These are phyloP conservation scores for Polyporus tsugae DNA, from an alignment of 1,284 basidiomycete genomes.

Conservation along the genomic window DNA sequence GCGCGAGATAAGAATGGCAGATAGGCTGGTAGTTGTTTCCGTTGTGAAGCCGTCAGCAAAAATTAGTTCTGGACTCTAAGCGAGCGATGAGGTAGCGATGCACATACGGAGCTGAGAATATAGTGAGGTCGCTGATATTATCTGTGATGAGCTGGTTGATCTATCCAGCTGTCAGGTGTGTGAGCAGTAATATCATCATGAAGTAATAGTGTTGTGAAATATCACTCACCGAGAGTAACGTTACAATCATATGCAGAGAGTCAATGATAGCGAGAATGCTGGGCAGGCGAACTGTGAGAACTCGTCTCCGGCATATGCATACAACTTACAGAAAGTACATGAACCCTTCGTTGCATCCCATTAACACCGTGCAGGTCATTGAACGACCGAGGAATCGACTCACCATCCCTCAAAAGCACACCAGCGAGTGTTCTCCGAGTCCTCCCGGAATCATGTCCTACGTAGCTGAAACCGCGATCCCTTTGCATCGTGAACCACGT, in stretches of 20 bases:
- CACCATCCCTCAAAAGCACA: constrained; percentile 1
- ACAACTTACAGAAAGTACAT: constrained; percentile 2
- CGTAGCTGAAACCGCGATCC: not conserved
- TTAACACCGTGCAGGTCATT: not conserved
- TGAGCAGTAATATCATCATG: not conserved
- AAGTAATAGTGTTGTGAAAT: not conserved
- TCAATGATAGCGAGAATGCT: constrained; percentile 1
- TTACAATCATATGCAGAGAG: not conserved
- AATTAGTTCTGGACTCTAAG: not conserved
- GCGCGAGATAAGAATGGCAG: not conserved
- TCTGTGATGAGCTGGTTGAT: not conserved
- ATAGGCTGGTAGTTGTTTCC: not conserved
- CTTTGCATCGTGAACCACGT: not conserved
- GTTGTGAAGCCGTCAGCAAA: not conserved
- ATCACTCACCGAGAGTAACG: not conserved
- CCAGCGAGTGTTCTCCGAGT: not conserved
- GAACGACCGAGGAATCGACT: not conserved
- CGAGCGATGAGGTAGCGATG: not conserved
- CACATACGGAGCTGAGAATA: not conserved
- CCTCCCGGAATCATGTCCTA: not conserved
- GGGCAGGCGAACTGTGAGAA: not conserved
- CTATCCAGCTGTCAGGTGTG: not conserved
- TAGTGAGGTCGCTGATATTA: not conserved
- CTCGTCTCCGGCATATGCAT: no score
- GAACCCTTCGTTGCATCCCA: not conserved